A percentile compares a stretch with the other conserved stretches of the same genome.
Conservation (phyloP, 192 early-diverging fungal species). For the Backusella sp. region DNA sequence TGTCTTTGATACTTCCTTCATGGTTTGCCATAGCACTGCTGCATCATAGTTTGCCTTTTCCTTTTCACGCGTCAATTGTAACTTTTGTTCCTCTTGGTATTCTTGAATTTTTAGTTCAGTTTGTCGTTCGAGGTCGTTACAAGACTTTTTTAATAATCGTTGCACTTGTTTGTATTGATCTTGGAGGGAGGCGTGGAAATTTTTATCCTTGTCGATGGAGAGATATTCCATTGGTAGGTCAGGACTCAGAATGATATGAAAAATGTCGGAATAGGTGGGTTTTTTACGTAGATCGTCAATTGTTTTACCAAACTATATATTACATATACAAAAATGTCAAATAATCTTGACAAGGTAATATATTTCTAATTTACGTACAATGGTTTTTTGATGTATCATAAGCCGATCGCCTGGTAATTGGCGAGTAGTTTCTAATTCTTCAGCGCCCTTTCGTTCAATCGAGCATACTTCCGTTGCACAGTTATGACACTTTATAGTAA, state of each 20-base stretch:
- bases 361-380: not conserved
- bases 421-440: not conserved
- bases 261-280: not conserved
- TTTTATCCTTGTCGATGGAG: not conserved
- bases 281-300: not conserved
- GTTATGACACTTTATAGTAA: conserved; percentile 15
- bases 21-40: conserved; percentile 12
- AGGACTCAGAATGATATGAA: not conserved
- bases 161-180: not conserved
- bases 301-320: conserved; percentile 1
- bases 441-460: not conserved
- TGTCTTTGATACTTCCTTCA: conserved; percentile 11
- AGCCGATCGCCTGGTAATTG: not conserved
- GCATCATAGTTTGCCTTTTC: conserved; percentile 11
- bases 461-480: conserved; percentile 16
- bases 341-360: not conserved
- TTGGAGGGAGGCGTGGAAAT: not conserved
- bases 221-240: conserved; percentile 10
- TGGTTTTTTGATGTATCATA: conserved; percentile 2
- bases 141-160: not conserved
- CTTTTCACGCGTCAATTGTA: not conserved
- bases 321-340: not conserved
- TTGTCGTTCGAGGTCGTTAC: not conserved
- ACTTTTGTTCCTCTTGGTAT: conserved; percentile 15
- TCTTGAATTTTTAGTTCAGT: conserved; percentile 8